phyloP scores from a whole-genome alignment of 768 basidiomycete species.

The Lactifluus echinatus region DNA sequence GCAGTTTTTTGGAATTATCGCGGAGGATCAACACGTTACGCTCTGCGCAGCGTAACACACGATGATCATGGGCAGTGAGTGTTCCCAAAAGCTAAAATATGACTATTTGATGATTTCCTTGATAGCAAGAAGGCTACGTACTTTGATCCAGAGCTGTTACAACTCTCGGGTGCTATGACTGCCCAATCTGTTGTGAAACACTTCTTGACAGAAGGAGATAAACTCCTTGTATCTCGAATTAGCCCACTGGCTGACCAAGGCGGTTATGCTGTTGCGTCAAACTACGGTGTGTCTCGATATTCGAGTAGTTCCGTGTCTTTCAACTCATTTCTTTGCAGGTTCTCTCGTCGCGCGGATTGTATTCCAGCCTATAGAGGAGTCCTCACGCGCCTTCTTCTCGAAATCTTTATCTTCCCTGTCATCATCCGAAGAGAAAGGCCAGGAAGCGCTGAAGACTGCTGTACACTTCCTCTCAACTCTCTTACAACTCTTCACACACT shows the following conservation, averaged over 20 bases:
- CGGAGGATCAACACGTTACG: conserved; percentile 17
- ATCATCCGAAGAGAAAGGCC: neutral
- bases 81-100: neutral
- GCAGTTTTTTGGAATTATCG: conserved; percentile 40
- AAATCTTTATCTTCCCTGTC: conserved; percentile 31
- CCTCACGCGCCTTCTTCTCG: conserved; percentile 83
- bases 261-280: conserved; percentile 90
- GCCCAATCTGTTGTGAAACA: conserved; percentile 88
- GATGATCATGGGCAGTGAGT: conserved; percentile 27
- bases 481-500: conserved; percentile 58
- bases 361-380: conserved; percentile 95
- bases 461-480: conserved; percentile 37
- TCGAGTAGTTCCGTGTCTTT: neutral
- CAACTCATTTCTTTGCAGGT: conserved; percentile 37
- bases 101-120: neutral
- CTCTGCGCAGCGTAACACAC: conserved; percentile 19
- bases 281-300: conserved; percentile 60
- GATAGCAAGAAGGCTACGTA: conserved; percentile 25
- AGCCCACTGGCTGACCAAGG: conserved; percentile 85
- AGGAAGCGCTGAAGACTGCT: conserved; percentile 28
- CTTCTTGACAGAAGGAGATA: conserved; percentile 91
- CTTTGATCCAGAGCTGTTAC: conserved; percentile 42
- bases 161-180: conserved; percentile 76
- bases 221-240: conserved; percentile 76
- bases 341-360: conserved; percentile 87